A percentile compares a stretch with the other conserved stretches of the same genome.
Conservation (phyloP, 306 rosid species). For the Prunus mongolica region DNA sequence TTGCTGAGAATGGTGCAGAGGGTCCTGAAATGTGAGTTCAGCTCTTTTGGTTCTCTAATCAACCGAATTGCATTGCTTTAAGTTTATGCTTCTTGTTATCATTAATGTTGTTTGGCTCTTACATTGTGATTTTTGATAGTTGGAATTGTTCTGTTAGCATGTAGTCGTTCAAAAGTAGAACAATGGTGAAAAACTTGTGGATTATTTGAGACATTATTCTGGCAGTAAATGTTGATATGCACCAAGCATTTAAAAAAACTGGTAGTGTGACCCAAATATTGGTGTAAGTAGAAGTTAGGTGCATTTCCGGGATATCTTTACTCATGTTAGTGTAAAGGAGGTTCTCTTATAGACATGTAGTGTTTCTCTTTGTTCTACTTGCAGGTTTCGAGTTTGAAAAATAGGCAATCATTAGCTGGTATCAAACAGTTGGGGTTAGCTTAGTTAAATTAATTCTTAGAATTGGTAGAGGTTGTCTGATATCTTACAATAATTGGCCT, state of each 20-base stretch:
- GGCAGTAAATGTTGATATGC: not conserved
- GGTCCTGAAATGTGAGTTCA: conserved; percentile 79
- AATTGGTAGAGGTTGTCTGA: conserved; percentile 1
- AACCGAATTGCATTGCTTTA: not conserved
- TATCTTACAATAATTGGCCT: not conserved
- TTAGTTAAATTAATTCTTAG: not conserved
- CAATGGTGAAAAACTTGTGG: not conserved
- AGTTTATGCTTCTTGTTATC: not conserved
- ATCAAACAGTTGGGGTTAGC: not conserved
- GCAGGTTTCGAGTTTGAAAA: not conserved
- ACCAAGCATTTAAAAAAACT: not conserved
- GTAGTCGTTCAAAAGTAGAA: not conserved
- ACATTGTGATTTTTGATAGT: not conserved
- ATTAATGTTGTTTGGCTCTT: not conserved
- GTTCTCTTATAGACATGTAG: not conserved
- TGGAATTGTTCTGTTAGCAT: not conserved
- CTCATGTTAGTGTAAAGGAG: not conserved
- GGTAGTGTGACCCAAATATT: not conserved
- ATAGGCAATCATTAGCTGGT: not conserved
- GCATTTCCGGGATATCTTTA: not conserved
- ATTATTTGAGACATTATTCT: conserved; percentile 7
- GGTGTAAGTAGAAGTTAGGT: not conserved
- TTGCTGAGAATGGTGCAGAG: conserved; percentile 83
- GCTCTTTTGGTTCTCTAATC: not conserved
- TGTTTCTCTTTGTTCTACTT: not conserved